Base-by-base conservation (phyloP, 2,329 filamentous ascomycete genomes). In the Pseudogymnoascus verrucosus region DNA sequence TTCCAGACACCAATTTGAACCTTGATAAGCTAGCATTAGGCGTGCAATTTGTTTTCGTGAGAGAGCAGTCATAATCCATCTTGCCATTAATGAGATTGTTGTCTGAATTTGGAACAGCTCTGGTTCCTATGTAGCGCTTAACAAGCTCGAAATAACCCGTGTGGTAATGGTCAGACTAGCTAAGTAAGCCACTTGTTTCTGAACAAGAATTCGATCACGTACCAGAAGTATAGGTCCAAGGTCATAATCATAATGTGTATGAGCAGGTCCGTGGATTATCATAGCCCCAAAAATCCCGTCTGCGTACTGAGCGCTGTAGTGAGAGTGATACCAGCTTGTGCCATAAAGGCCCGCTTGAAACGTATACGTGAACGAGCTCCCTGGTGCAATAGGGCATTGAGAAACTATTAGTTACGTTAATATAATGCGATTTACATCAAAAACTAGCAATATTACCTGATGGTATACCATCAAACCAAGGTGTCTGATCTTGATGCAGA, bases 361-460 rank as follows among this genome's bases (percentile, higher is more conserved):
- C 2, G 57, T 64, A 51, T 74, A 73, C 10, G 69, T 72, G 59
- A 73, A 72, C 14, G 67, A 67, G 12, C 62, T 31, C 8, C 69
- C 82, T 0, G 82, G 81, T 0, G 83, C 76, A 65, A 90, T 84
- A 1, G 88, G 87, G 66, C 88, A 91, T 72, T 91, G 87, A 5
- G 78, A 78, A 21, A 84, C 68, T 23, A 42, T 19, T 14, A 44
- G 11, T 23, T 44, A 23, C 6, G 21, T 44, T 44, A 44, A 44
- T 44, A 44, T 44, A 44, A 44, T 23, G 42, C 19, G 19, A 44
- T 14, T 44, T 44, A 11, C 42, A 23, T 44, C 23, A 47, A 47
- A 47, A 26, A 26, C 23, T 47, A 26, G 42, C 21, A 47, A 47
- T 47, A 47, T 47, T 47, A 47, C 42, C 42, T 8, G 42, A 47